Base-by-base conservation (phyloP, 768 basidiomycete species). In the Suillus spraguei region DNA sequence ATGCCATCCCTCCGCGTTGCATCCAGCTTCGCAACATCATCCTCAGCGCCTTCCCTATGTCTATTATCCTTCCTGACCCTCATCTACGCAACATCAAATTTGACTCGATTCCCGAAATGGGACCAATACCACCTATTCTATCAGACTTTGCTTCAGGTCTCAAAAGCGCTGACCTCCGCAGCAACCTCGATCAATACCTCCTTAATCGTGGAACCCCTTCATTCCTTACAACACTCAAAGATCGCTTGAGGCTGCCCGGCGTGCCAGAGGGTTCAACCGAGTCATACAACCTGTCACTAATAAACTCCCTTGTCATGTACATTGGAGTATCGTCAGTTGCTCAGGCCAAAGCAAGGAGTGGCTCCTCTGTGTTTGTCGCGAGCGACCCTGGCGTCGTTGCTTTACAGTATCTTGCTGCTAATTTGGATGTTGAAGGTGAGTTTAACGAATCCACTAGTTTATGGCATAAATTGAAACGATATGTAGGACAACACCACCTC, bases 1-100 rank as follows among this genome's bases (percentile, higher is more conserved):
- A 99, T 67, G 90, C 86, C 64, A 93, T 99, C 65, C 97, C 97
- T 53, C 82, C 90, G 33, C 87, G 91, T 66, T 98, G 96, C 83
- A 89, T 97, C 63, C 97, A 99, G 77, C 85, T 99, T 60, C 91
- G 95, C 69, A 99, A 99, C 80, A 89, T 99, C 79, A 88, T 99
- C 65, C 88, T 98, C 66, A 92, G 93, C 74, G 97, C 97, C 35
- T 99, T 96, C 84, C 97, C 97, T 56, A 83, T 89, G 32, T 81
- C 85, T 62, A 79, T 92, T 65, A 78, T 86, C 49, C 87, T 97
- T 35, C 95, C 97, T 64, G 92, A 97, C 76, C 92, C 95, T 33
- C 86, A 94, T 72, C 81, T 95, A 65, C 89, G 87, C 65, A 88
- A 87, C 67, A 71, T 90, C 66, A 85, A 87, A 66, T 86, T 91